Base-by-base conservation (phyloP, 176 grass and related monocot genomes). In the Rhipidocladum racemiflorum region DNA sequence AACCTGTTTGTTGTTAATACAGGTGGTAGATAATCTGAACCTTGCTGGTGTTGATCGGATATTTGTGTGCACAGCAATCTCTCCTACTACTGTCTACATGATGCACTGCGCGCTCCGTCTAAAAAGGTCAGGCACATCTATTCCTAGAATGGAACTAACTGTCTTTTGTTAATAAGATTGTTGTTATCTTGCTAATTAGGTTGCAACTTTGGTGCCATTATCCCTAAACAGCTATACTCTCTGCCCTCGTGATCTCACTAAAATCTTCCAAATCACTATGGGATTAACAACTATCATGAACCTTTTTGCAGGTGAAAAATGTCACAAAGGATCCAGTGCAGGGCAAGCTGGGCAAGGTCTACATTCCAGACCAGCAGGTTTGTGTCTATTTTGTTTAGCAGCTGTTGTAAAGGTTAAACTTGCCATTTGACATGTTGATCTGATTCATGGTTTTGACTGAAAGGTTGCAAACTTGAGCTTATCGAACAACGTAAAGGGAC, bases 1-100 rank as follows among this genome's bases (percentile, higher is more conserved):
- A 60, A 77, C 20, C 7, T 44, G 28, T 59, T 68, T 89, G 43
- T 34, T 84, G 39, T 70, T 74, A 23, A 55, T 86, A 57, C 74
- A 98, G 95, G 92, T 95, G 38, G 76, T 98, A 66, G 92, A 98
- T 63, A 98, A 98, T 72, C 82, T 98, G 68, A 95, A 98, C 83
- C 90, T 95, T 42, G 82, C 85, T 17, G 92, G 96, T 61, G 73
- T 98, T 32, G 92, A 93, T 74, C 79, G 80, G 78, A 84, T 98
- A 23, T 98, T 90, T 51, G 88, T 98, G 16, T 95, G 92, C 84
- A 93, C 92, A 51, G 88, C 92, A 38, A 70, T 93, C 8, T 98
- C 96, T 61, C 84, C 92, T 51, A 93, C 72, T 59, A 91, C 86
- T 25, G 89, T 98, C 15, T 75, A 91, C 67, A 82, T 98, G 81